Base-by-base conservation (phyloP, 1,284 basidiomycete genomes). In the Cutaneotrichosporon spelunceum region DNA sequence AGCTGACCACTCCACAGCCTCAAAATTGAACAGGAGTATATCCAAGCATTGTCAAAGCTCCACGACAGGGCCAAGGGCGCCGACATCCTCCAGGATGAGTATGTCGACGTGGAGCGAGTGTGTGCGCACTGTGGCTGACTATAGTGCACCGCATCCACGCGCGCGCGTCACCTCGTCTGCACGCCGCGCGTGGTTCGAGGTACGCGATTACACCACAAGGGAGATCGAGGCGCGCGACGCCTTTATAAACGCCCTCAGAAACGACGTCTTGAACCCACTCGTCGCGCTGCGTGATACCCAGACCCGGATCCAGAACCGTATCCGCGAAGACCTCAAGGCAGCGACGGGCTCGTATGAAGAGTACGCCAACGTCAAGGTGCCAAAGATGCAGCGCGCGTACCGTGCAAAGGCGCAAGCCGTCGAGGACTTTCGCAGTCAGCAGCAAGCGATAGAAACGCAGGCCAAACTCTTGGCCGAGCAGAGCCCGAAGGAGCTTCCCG, bases 251-350 rank as follows among this genome's bases (percentile, higher is more conserved):
- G 86, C 87, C 8, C 79, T 94, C 50, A 82, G 81, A n/a, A 78
- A 83, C 48, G 89, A 91, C 73, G 85, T 91, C 21, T 84, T 94
- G 60, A 84, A 79, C 55, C 86, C 86, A 6, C 80, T 94, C 50
- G 82, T 82, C 27, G 70, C 81, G 30, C 34, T 64, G 21, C 62
- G 91, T 87, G 91, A 93, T 66, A 88, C 87, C 9, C 91, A 94
- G 81, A 88, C 90, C 59, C 85, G 91, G 44, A 93, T 91, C 27
- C 84, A 89, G 30, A 90, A 89, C 74, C 86, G 90, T n/a, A 89
- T 95, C 73, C 89, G 88, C 70, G 91, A 93, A 67, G 91, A 93
- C 72, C 78, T 93, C 65, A 93, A 91, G 76, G 84, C 85, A 9
- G 90, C 91, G 0, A 82, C 82, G 16, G 73, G 44, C 16, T 69